A percentile compares a stretch with the other conserved stretches of the same genome.
phyloP scores from a whole-genome alignment of 1,139 yeast species.

The Geotrichum citri-aurantii region DNA sequence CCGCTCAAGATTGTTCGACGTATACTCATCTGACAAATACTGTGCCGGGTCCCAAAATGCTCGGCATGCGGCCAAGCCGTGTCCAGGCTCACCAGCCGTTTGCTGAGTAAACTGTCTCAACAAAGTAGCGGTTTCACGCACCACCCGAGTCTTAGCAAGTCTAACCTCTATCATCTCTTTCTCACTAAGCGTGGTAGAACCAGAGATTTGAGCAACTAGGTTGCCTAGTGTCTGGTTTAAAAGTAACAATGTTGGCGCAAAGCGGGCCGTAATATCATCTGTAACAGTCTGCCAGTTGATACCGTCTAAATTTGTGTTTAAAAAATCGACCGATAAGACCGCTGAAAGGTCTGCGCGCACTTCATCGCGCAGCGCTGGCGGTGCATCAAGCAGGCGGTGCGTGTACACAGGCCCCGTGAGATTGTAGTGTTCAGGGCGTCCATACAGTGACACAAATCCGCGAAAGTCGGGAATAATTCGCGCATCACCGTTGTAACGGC shows the following conservation, averaged over 20 bases:
- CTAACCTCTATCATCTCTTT: background rate
- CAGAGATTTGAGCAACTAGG: background rate
- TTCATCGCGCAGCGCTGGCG: slow-evolving; percentile 34
- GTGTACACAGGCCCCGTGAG: slow-evolving; percentile 38
- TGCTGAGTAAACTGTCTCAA: background rate
- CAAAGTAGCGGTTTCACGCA: background rate
- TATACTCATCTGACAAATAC: slow-evolving; percentile 13
- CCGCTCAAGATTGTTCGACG: slow-evolving; percentile 24
- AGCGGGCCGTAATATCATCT: slow-evolving; percentile 44
- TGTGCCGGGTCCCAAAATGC: slow-evolving; percentile 15
- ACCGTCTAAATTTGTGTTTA: slow-evolving; percentile 35
- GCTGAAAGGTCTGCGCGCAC: slow-evolving; percentile 37
- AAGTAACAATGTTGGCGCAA: slow-evolving; percentile 42
- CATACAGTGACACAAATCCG: slow-evolving; percentile 46
- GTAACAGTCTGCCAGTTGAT: slow-evolving; percentile 51
- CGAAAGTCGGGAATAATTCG: slow-evolving; percentile 47
- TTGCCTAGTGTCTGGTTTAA: slow-evolving; percentile 37
- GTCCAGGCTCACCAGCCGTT: background rate
- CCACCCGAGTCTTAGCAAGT: background rate
- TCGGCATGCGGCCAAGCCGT: background rate
- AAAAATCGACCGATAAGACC: slow-evolving; percentile 23
- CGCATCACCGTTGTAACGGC: slow-evolving; percentile 43
- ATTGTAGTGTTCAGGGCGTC: slow-evolving; percentile 42
- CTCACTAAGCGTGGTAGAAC: slow-evolving; percentile 14
- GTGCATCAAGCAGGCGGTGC: slow-evolving; percentile 42